Conservation (phyloP, 352 stramenopile species). For the Phytophthora aleatoria region DNA sequence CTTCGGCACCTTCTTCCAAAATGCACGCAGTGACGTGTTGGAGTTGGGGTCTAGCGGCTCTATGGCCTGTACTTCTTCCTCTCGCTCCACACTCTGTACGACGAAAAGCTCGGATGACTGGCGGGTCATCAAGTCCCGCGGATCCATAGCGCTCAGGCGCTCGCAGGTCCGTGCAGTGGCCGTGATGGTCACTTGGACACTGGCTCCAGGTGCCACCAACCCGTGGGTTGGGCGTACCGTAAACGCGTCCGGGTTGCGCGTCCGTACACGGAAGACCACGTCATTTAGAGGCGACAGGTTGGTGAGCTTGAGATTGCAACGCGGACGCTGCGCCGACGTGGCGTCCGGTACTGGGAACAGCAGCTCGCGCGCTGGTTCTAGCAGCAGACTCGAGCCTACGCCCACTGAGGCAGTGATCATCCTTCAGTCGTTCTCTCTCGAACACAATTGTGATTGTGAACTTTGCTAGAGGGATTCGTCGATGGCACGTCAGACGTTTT, state of each 20-base stretch:
- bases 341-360: constrained; percentile 39
- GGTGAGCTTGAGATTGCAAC: constrained; percentile 50
- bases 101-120: constrained; percentile 56
- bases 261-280: constrained; percentile 79
- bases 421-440: constrained; percentile 1
- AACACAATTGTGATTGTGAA: constrained; percentile 19
- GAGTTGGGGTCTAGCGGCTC: constrained; percentile 43
- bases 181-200: constrained; percentile 45
- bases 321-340: constrained; percentile 15
- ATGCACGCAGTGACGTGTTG: constrained; percentile 41
- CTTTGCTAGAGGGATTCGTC: background rate
- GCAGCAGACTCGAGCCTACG: constrained; percentile 72
- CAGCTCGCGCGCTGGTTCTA: constrained; percentile 69
- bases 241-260: constrained; percentile 78
- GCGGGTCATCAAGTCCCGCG: constrained; percentile 36
- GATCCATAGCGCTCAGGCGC: constrained; percentile 40
- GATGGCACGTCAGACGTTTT: constrained; percentile 5
- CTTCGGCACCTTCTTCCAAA: constrained; percentile 64
- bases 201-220: constrained; percentile 46
- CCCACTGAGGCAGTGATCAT: constrained; percentile 80
- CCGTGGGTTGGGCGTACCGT: constrained; percentile 73
- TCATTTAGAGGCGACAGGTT: constrained; percentile 69
- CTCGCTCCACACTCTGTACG: constrained; percentile 60
- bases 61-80: constrained; percentile 48
- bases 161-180: constrained; percentile 38